Base-by-base conservation (phyloP, 2,329 filamentous ascomycete genomes). In the Diplodia intermedia region DNA sequence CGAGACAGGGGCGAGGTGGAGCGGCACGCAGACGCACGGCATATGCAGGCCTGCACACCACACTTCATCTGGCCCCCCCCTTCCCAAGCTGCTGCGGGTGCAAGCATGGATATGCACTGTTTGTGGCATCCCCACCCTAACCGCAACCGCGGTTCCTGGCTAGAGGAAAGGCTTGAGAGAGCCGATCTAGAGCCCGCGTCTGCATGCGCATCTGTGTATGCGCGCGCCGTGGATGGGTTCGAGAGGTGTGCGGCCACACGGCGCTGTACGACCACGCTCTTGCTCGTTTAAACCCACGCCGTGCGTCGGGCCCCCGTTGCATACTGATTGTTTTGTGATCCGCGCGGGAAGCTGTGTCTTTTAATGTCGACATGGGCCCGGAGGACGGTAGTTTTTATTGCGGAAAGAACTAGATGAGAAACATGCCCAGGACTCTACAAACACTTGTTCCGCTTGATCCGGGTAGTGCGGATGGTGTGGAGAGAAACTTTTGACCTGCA, bases 101-200 rank as follows among this genome's bases (percentile, higher is more conserved):
- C 18, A 47, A 12, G 5, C 15, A 20, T 20, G 43, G 15, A 14
- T 47, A 62, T 49, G 40, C 40, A 49, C 6, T 18, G 5, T 36
- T 43, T 43, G 15, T 26, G 31, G 14, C 20, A 47, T 47, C 43
- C 18, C 43, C 43, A 47, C 43, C 40, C 40, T n/a, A 47, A 47
- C 43, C 43, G 43, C 31, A 53, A 15, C 50, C 50, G 50, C 50
- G 55, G 31, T 36, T n/a, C 56, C 57, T 33, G 57, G 57, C 50
- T 53, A 29, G 20, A 20, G 43, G n/a, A n/a, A 4, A 47, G 6
- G 18, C 40, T 20, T 47, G 18, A 36, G 40, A 18, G 40, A 2
- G 26, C 26, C 26, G 40, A 47, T n/a, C 23, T 60, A 47, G 56
- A 47, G 47, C 38, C 56, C 29, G 26, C 23, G 8, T 14, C 15